Evolutionary conservation across 2,329 filamentous ascomycete genomes (phyloP).

Genomic region (Calycina herbarum): DNA sequence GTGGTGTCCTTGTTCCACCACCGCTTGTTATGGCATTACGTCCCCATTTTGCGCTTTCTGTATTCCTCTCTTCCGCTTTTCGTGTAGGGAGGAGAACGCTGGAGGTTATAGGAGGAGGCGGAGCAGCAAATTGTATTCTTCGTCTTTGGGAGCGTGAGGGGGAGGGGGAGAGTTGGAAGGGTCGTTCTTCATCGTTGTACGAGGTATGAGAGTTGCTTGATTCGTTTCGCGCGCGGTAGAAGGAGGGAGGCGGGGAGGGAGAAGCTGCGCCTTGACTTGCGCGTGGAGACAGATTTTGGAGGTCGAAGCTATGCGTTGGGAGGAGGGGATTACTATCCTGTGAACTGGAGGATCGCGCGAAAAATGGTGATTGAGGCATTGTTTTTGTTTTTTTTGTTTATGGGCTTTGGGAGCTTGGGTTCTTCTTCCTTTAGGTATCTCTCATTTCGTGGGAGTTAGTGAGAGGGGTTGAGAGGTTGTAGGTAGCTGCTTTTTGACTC

Average conservation of each 20-base stretch:
- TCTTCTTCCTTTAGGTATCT: neutral
- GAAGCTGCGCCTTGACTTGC: conserved; percentile 18
- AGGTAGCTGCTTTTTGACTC: conserved; percentile 11
- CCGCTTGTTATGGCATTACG: neutral
- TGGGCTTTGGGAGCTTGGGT: neutral
- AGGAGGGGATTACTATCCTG: conserved; percentile 28
- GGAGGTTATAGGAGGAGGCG: conserved; percentile 33
- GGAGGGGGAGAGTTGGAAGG: conserved; percentile 15
- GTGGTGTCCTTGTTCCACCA: neutral
- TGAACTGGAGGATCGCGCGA: conserved; percentile 26
- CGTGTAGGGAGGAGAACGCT: conserved; percentile 20
- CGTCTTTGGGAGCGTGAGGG: conserved; percentile 22
- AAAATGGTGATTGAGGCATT: conserved; percentile 32
- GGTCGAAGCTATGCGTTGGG: conserved; percentile 25
- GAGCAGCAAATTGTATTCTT: conserved; percentile 34
- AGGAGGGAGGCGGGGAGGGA: conserved; percentile 31
- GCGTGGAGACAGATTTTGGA: conserved; percentile 29
- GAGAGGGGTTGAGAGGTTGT: neutral
- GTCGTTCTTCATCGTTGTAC: neutral
- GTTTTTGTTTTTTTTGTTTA: conserved; percentile 3
- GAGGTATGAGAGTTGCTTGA: neutral
- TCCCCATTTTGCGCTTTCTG: conserved; percentile 2
- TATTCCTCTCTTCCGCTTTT: neutral
- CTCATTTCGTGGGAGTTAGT: neutral
- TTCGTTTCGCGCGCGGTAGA: conserved; percentile 26